Evolutionary conservation across 768 basidiomycete species (phyloP), one percentile per base, ranked within the genome.

Genomic region (Pholiota molesta): DNA sequence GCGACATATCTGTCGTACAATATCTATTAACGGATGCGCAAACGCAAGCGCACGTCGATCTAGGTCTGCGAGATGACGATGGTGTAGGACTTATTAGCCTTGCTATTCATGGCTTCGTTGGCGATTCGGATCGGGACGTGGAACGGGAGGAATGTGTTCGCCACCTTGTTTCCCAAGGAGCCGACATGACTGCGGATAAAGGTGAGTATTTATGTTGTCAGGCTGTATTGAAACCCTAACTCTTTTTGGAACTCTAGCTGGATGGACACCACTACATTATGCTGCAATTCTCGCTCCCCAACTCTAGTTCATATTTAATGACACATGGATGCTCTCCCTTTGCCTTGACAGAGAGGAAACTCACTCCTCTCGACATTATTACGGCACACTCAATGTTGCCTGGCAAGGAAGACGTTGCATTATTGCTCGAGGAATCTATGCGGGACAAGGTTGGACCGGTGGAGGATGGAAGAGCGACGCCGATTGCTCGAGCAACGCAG

Each of bases 211-310:
- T 42, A 31, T 16, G 28, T n/a, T 55, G 53, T 39, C 8, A 37
- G 49, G 35, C 31, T 19, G 29, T 16, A 21, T 26, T 17, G 26
- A 35, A 26, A 51, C n/a, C 31, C 26, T 19, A 49, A 13, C 13
- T 53, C n/a, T 35, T 47, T 5, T 33, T 13, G 5, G n/a, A 51
- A 61, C 64, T 35, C 52, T 60, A 97, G 95, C 86, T 62, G 96
- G 97, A 35, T 99, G 97, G 97, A 95, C 94, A 10, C 88, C 96
- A 3, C 81, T 99, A 13, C 97, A 98, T 69, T 90, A 97, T 77
- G 94, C 97, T 8, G 92, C 92, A 8, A 76, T 99, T 55, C 79
- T 93, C 39, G 88, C 94, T 13, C 95, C 97, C 92, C 96, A 2
- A 95, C 95, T 2, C 79, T 99, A 21, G 85, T 99, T 94, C 95